phyloP scores from a whole-genome alignment of 2,329 filamentous ascomycete genomes.

The Sclerotinia subarctica region DNA sequence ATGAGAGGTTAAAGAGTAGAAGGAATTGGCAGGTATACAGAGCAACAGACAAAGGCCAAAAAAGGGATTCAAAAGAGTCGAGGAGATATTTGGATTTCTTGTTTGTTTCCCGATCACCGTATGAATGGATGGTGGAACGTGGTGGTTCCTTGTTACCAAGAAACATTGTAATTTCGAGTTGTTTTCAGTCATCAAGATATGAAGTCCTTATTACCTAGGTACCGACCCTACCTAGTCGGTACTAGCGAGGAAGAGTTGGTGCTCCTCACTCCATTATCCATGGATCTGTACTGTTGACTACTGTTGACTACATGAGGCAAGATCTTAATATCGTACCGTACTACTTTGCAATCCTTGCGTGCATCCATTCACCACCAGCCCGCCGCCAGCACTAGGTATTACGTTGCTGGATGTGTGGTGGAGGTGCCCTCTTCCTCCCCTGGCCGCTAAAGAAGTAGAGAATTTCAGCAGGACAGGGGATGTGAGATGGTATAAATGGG shows the following conservation, averaged over 20 bases:
- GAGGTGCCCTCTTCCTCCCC: not conserved
- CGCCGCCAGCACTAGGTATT: not conserved
- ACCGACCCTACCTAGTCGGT: not conserved
- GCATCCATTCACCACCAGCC: not conserved
- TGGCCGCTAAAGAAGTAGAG: not conserved
- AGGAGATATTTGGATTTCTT: not conserved
- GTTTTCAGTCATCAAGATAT: not conserved
- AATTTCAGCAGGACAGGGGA: constrained; percentile 13
- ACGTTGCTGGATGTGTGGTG: not conserved
- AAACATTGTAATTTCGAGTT: not conserved
- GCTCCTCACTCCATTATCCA: not conserved
- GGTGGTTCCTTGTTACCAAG: constrained; percentile 8
- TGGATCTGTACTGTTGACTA: not conserved
- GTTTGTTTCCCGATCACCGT: not conserved
- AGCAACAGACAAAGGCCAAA: constrained; percentile 11
- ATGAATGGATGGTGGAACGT: not conserved
- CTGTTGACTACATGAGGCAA: not conserved
- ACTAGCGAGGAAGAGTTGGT: not conserved
- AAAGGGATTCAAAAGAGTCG: not conserved
- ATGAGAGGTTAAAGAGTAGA: not conserved
- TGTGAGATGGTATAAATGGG: not conserved
- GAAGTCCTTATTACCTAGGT: too few species aligned
- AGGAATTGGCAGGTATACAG: not conserved
- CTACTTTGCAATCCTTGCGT: constrained; percentile 5
- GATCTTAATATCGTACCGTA: not conserved